Conservation (phyloP, 129 eudicot genomes). For the Calendula officinalis region DNA sequence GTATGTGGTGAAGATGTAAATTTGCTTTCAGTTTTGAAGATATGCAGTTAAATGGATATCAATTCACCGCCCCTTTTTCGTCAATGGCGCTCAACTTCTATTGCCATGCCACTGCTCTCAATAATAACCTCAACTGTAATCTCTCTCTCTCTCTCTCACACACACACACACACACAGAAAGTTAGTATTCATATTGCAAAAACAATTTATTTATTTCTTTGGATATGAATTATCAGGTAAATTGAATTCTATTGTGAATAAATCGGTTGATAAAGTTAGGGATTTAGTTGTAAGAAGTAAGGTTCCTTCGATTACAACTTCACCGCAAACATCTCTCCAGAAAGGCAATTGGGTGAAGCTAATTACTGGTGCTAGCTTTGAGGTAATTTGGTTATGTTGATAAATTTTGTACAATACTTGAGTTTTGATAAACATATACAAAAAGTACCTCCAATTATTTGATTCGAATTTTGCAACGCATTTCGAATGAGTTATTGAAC, state of each 20-base stretch:
- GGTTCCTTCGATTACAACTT: slow-evolving; percentile 49
- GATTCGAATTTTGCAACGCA: not conserved
- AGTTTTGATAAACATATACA: not conserved
- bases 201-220: not conserved
- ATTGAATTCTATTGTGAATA: slow-evolving; percentile 24
- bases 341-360: slow-evolving; percentile 97
- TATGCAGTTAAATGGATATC: not conserved
- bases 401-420: not conserved
- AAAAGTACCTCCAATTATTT: not conserved
- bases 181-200: not conserved
- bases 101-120: slow-evolving; percentile 52
- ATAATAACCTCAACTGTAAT: slow-evolving; percentile 35
- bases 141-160: not conserved
- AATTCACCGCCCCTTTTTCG: not conserved
- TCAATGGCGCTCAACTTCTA: slow-evolving; percentile 59
- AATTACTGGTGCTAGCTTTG: slow-evolving; percentile 98
- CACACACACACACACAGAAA: not conserved
- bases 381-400: slow-evolving; percentile 30
- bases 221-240: slow-evolving; percentile 24
- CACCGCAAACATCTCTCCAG: slow-evolving; percentile 63
- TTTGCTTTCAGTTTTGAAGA: not conserved
- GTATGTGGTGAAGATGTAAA: slow-evolving; percentile 10
- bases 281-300: slow-evolving; percentile 39
- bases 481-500: not conserved
- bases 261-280: slow-evolving; percentile 58